Evolutionary conservation across 2,329 filamentous ascomycete genomes (phyloP), one percentile per base, ranked within the genome.

Genomic region (Colletotrichum acutatum): DNA sequence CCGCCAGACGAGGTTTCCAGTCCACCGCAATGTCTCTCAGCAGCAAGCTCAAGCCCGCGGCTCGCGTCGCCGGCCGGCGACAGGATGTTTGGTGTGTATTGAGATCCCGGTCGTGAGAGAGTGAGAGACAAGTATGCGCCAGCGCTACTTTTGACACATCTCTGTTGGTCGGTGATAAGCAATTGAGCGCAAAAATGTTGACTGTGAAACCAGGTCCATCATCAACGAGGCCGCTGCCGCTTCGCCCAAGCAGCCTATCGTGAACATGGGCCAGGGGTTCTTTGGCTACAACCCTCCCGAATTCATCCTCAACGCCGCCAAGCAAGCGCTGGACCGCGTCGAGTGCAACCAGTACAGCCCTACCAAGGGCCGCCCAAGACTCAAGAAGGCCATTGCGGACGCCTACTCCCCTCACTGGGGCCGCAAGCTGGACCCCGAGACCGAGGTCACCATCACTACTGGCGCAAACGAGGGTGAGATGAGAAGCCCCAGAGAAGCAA

Each of bases 291-390:
- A 98, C 80, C 96, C 96, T 69, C 96, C 96, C 8, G 84, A 92
- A 46, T 98, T 98, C 83, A 95, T 98, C 76, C 87, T 98, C 76
- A 90, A 98, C 78, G 97, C 97, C 54, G 97, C 97, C 64, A 98
- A 98, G 84, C 87, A 92, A 52, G 95, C 96, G 52, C 89, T 99
- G 64, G 93, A 98, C 80, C 90, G 91, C 64, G 96, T 99, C 26
- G 97, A 98, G 77, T 98, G 96, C 89, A 99, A 99, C 83, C 97
- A 99, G 87, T 99, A 99, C 88, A 96, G 95, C 26, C 97, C 95
- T 2, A 98, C 97, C 24, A 97, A 95, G 88, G 97, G 97, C 74
- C 92, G 96, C 7, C 96, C 97, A 54, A 90, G 96, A 68, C 88
- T 99, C 79, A 96, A 93, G 88, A 94, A 98, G 86, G 97, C 97